Base-by-base conservation (phyloP, 2,329 filamentous ascomycete species). In the Alternaria burnsii region DNA sequence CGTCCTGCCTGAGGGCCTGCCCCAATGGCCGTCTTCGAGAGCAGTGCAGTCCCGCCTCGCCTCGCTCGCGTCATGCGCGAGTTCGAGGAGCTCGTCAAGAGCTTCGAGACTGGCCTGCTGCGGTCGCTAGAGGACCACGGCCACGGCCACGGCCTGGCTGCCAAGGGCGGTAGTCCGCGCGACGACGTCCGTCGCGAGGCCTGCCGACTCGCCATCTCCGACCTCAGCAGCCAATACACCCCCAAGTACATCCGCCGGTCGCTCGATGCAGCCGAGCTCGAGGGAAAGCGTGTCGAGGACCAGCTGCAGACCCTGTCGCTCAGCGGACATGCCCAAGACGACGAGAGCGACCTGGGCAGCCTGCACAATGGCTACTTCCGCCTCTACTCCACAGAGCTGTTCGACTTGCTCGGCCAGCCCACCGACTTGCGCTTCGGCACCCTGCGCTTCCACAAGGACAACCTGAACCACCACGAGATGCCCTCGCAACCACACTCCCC, bases 311-410 rank as follows among this genome's bases (percentile, higher is more conserved):
- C 14, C 54, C 57, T 63, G 9, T 52, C 67, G 22, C 62, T 68
- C 47, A 26, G 30, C 36, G 47, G 24, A 28, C 20, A 28, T 34
- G 40, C 32, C 30, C 57, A 50, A 46, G 53, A 62, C 22, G 55
- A 55, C 36, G 47, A 53, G 51, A 58, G 65, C 44, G 60, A 65
- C 43, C 62, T 73, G 52, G 65, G 65, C 52, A 63, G 55, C 60
- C 67, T 76, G 54, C 69, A 73, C 67, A 69, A 73, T 55, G 75
- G 75, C 69, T 69, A 77, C 66, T 77, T 77, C 58, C 67, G 75
- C 44, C 70, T 77, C 30, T 76, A 76, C 62, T 77, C 75, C 18
- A 72, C 73, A 46, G 71, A 75, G 63, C 70, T 77, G 10, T 77
- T 76, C 62, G 73, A 77, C 62, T 59, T 74, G 46, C 69, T 77